Conservation (phyloP, 306 rosid genomes). For the Cucumis melo region DNA sequence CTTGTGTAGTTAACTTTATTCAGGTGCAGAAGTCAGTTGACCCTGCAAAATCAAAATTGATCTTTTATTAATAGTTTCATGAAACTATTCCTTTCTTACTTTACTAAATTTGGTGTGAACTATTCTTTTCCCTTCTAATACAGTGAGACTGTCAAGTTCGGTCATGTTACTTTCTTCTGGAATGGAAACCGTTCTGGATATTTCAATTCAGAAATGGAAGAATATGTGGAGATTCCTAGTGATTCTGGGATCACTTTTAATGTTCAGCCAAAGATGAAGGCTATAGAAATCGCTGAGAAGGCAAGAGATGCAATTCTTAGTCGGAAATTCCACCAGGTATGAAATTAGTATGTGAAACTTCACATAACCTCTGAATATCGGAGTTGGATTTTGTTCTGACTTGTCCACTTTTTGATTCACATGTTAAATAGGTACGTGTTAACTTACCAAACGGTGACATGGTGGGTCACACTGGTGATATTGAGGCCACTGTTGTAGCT, state of each 20-base stretch:
- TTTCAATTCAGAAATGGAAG: slow-evolving; percentile 57
- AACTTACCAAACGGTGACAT: slow-evolving; percentile 94
- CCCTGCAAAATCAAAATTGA: neutral
- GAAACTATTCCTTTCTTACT: neutral
- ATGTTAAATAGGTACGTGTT: slow-evolving; percentile 61
- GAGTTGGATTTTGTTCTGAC: neutral
- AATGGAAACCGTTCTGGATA: slow-evolving; percentile 95
- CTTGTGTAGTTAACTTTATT: neutral
- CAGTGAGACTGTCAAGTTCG: slow-evolving; percentile 98
- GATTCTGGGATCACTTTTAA: slow-evolving; percentile 88
- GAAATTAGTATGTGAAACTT: neutral
- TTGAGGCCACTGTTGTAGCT: slow-evolving; percentile 82
- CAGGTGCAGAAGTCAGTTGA: neutral
- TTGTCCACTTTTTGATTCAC: neutral
- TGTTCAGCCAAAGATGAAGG: slow-evolving; percentile 84
- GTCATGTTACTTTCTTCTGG: slow-evolving; percentile 99
- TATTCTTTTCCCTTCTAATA: neutral
- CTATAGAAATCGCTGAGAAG: slow-evolving; percentile 78
- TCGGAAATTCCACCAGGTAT: slow-evolving; percentile 57
- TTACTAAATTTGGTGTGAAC: neutral
- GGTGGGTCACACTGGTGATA: slow-evolving; percentile 97
- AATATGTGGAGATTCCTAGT: slow-evolving; percentile 90
- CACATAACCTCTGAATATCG: neutral
- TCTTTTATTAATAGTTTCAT: neutral
- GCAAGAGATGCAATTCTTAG: slow-evolving; percentile 89